phyloP scores from a whole-genome alignment of 371 early-diverging fungal species.

The Mycotypha africana region DNA sequence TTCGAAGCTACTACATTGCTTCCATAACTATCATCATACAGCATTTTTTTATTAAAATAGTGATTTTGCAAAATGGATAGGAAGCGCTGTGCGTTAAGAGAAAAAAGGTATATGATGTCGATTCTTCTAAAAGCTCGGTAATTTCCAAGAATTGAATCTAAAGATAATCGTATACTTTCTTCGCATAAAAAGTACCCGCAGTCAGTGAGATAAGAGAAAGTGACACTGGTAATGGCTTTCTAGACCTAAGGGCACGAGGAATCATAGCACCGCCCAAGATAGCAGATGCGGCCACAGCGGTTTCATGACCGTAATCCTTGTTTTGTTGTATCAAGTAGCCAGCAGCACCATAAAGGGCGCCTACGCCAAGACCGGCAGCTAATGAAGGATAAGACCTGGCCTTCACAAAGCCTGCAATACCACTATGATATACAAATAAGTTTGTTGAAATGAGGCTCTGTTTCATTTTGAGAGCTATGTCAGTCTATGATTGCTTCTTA shows the following conservation, averaged over 20 bases:
- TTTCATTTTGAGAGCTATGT: too few relatives aligned
- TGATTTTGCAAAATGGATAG: too few relatives aligned
- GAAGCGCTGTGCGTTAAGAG: too few relatives aligned
- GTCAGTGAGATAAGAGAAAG: constrained; percentile 37
- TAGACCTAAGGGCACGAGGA: constrained; percentile 52
- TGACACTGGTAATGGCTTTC: constrained; percentile 42
- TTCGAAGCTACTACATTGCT: too few relatives aligned
- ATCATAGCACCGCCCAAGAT: constrained; percentile 55
- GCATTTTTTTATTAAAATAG: too few relatives aligned
- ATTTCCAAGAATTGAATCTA: too few relatives aligned
- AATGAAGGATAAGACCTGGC: constrained; percentile 58
- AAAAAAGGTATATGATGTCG: too few relatives aligned
- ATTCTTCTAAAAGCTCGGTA: too few relatives aligned
- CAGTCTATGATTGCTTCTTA: neutral
- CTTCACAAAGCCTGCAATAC: constrained; percentile 54
- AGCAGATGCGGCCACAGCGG: constrained; percentile 53
- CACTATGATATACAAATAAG: constrained; percentile 27
- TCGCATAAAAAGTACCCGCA: constrained; percentile 45
- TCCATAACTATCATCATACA: too few relatives aligned
- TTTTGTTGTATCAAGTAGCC: constrained; percentile 60
- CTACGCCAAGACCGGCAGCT: constrained; percentile 62
- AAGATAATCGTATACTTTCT: constrained; percentile 42
- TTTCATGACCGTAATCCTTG: constrained; percentile 61
- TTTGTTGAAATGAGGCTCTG: too few relatives aligned
- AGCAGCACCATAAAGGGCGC: constrained; percentile 51